A percentile compares a stretch with the other conserved stretches of the same genome.
phyloP scores from a whole-genome alignment of 345 rosid genomes.

The Populus nigra region DNA sequence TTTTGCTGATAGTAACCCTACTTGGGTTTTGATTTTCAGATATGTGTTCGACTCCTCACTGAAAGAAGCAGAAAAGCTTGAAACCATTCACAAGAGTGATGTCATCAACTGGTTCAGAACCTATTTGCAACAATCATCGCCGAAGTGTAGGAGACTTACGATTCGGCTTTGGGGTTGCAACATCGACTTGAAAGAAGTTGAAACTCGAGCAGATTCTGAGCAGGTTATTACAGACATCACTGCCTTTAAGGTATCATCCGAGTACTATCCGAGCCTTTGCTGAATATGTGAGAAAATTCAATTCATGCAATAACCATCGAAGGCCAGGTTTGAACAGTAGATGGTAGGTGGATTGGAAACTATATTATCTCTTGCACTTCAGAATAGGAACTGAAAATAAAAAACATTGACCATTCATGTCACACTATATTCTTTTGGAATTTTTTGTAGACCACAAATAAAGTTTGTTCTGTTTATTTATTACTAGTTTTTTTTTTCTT shows the following conservation, averaged over 20 bases:
- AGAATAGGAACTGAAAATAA: too few relatives aligned
- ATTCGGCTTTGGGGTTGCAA: conserved; percentile 96
- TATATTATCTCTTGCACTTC: too few relatives aligned
- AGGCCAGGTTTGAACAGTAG: too few relatives aligned
- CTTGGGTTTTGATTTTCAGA: conserved; percentile 35
- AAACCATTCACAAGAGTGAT: conserved; percentile 56
- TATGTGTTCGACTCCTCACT: conserved; percentile 72
- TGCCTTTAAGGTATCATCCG: conserved; percentile 54
- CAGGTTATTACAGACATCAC: conserved; percentile 47
- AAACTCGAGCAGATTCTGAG: conserved; percentile 29
- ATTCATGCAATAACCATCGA: neutral
- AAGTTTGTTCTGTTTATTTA: too few relatives aligned
- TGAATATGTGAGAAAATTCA: conserved; percentile 18
- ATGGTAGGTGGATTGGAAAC: too few relatives aligned
- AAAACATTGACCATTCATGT: too few relatives aligned
- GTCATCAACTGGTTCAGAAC: conserved; percentile 60
- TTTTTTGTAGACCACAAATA: too few relatives aligned
- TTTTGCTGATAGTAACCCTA: neutral
- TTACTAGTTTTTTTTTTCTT: too few relatives aligned
- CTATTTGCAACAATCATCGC: conserved; percentile 65
- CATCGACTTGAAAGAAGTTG: conserved; percentile 42
- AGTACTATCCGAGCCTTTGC: conserved; percentile 74
- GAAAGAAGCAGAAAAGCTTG: conserved; percentile 74
- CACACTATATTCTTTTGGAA: too few relatives aligned
- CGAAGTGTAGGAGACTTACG: conserved; percentile 69